A percentile compares a stretch with the other conserved stretches of the same genome.
phyloP scores from a whole-genome alignment of 495 filamentous ascomycete species.

The Penicillium fimorum region DNA sequence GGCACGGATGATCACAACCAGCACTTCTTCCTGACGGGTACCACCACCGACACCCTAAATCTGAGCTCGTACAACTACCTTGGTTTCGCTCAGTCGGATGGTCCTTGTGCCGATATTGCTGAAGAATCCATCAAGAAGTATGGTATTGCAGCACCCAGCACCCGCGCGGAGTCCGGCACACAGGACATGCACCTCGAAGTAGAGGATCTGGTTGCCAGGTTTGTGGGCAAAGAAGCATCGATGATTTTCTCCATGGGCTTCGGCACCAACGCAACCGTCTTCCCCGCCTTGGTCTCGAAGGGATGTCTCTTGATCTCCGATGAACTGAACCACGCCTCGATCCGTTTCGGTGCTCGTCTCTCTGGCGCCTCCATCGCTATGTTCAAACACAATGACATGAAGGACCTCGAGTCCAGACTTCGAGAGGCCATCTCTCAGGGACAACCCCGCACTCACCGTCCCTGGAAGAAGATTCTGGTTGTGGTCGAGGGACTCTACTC shows the following conservation, averaged over 20 bases:
- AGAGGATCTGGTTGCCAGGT: conserved; percentile 82
- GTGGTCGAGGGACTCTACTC: conserved; percentile 97
- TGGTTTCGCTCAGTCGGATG: conserved; percentile 96
- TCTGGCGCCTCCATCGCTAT: conserved; percentile 92
- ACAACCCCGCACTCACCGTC: conserved; percentile 92
- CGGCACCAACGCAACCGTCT: conserved; percentile 86
- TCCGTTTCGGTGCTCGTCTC: conserved; percentile 88
- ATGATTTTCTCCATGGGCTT: conserved; percentile 99
- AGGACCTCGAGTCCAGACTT: conserved; percentile 75
- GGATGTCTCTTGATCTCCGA: conserved; percentile 93
- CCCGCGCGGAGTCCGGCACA: conserved; percentile 80
- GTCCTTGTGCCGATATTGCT: conserved; percentile 90
- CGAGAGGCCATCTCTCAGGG: conserved; percentile 93
- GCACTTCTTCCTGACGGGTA: conserved; percentile 82
- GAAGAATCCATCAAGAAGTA: conserved; percentile 83
- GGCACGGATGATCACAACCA: conserved; percentile 84
- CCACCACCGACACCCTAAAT: conserved; percentile 92
- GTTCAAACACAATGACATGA: conserved; percentile 98
- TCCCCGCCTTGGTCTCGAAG: conserved; percentile 87
- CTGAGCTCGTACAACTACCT: conserved; percentile 99
- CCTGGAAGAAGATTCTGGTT: conserved; percentile 98
- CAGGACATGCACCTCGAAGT: conserved; percentile 85
- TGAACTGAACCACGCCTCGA: conserved; percentile 96
- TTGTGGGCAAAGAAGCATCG: conserved; percentile 87
- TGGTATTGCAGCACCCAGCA: conserved; percentile 75